These are phyloP conservation scores for Lolium rigidum DNA, from an alignment of 176 grass and related monocot species.

Conservation along the genomic window DNA sequence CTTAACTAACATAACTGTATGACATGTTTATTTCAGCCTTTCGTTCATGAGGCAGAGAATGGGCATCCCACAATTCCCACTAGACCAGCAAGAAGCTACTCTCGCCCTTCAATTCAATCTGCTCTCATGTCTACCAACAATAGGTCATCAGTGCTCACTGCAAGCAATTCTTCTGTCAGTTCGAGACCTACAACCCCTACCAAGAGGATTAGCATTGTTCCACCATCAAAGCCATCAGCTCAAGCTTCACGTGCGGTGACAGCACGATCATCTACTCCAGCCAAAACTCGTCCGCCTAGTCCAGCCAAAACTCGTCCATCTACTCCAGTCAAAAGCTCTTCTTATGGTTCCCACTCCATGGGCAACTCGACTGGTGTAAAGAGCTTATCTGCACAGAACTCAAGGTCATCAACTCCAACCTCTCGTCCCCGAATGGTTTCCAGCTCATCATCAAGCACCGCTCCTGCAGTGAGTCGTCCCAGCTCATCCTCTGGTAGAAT, in stretches of 20 bases:
- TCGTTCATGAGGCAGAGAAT: conserved; percentile 69
- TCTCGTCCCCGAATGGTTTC: conserved; percentile 52
- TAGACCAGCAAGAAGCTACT: conserved; percentile 74
- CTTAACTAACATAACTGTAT: conserved; percentile 41
- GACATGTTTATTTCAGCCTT: conserved; percentile 67
- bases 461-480: conserved; percentile 41
- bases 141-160: conserved; percentile 64
- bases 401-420: conserved; percentile 76
- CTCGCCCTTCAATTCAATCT: conserved; percentile 60
- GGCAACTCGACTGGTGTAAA: conserved; percentile 45
- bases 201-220: conserved; percentile 56
- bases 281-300: conserved; percentile 61
- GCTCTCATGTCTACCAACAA: conserved; percentile 53
- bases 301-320: conserved; percentile 59
- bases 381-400: conserved; percentile 54
- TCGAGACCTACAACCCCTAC: conserved; percentile 78
- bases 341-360: conserved; percentile 37
- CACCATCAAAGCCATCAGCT: conserved; percentile 57
- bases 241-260: conserved; percentile 53
- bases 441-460: conserved; percentile 51
- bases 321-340: conserved; percentile 61
- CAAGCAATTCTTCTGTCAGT: conserved; percentile 67
- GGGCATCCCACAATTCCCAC: conserved; percentile 50
- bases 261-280: conserved; percentile 72
- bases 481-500: conserved; percentile 51